These are phyloP conservation scores for Termitomyces sp. DNA, from an alignment of 768 basidiomycete species.

Conservation along the genomic window DNA sequence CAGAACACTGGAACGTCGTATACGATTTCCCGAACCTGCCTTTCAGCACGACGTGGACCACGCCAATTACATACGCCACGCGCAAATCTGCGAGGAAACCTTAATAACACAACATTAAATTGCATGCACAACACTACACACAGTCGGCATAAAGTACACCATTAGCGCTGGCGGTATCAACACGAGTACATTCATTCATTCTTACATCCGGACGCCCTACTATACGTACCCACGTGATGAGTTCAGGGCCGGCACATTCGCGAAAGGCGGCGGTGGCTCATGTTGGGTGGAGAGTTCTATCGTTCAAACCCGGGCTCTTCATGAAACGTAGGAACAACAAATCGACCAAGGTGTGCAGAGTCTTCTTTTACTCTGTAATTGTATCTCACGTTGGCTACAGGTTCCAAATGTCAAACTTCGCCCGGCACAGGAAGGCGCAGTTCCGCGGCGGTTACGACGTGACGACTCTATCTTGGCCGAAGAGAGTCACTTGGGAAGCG, in stretches of 20 bases:
- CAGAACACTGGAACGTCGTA: too few relatives aligned
- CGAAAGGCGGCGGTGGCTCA: conserved; percentile 1
- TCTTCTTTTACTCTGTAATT: not conserved
- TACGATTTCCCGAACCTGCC: too few relatives aligned
- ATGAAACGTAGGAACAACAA: conserved; percentile 59
- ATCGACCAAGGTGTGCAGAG: conserved; percentile 50
- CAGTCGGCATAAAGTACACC: too few relatives aligned
- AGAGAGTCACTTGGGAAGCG: conserved; percentile 45
- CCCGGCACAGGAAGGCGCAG: conserved; percentile 43
- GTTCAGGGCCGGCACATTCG: conserved; percentile 17
- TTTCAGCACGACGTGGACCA: too few relatives aligned
- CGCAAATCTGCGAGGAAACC: too few relatives aligned
- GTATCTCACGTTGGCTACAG: conserved; percentile 26
- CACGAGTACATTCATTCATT: too few relatives aligned
- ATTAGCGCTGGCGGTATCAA: too few relatives aligned
- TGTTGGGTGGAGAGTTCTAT: not conserved
- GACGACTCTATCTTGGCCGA: conserved; percentile 33
- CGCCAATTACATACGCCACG: too few relatives aligned
- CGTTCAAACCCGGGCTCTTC: not conserved
- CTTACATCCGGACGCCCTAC: too few relatives aligned
- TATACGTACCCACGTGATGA: too few relatives aligned
- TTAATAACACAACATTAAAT: too few relatives aligned
- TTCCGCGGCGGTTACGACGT: conserved; percentile 20
- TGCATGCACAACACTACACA: too few relatives aligned
- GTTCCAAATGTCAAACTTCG: conserved; percentile 82